Evolutionary conservation across 2,329 filamentous ascomycete species (phyloP).

Genomic region (Beauveria sp.): DNA sequence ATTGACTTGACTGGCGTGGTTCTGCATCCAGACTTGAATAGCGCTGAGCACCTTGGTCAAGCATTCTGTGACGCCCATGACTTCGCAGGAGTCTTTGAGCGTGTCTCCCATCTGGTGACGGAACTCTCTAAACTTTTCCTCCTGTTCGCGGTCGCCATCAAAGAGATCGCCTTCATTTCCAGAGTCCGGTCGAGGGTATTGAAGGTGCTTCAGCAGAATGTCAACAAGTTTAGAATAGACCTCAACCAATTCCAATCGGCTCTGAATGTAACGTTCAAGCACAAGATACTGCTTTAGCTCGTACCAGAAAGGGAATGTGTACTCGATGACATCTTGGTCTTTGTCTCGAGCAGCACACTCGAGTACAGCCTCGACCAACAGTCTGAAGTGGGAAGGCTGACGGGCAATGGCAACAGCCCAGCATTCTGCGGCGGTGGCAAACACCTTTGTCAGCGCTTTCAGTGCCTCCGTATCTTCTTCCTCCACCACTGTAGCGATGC

Average conservation of each 20-base stretch:
- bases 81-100: constrained; percentile 92
- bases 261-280: constrained; percentile 79
- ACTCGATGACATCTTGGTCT: constrained; percentile 83
- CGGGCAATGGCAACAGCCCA: constrained; percentile 91
- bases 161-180: constrained; percentile 77
- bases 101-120: constrained; percentile 96
- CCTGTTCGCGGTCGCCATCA: constrained; percentile 88
- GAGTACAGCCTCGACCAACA: constrained; percentile 82
- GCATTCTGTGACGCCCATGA: constrained; percentile 89
- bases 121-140: constrained; percentile 96
- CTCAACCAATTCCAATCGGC: constrained; percentile 68
- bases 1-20: constrained; percentile 68
- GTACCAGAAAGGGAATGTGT: constrained; percentile 97
- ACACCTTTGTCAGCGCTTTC: constrained; percentile 82
- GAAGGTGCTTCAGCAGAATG: constrained; percentile 81
- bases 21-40: constrained; percentile 82
- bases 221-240: constrained; percentile 87
- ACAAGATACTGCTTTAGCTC: constrained; percentile 95
- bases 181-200: constrained; percentile 72
- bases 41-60: constrained; percentile 78
- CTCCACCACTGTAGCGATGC: constrained; percentile 65
- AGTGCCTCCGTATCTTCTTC: constrained; percentile 80
- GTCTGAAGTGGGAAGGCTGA: constrained; percentile 71
- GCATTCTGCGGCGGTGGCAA: constrained; percentile 85
- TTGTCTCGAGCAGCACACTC: constrained; percentile 83